Base-by-base conservation (phyloP, 139 green algal genomes). In the Asterochloris erici region DNA sequence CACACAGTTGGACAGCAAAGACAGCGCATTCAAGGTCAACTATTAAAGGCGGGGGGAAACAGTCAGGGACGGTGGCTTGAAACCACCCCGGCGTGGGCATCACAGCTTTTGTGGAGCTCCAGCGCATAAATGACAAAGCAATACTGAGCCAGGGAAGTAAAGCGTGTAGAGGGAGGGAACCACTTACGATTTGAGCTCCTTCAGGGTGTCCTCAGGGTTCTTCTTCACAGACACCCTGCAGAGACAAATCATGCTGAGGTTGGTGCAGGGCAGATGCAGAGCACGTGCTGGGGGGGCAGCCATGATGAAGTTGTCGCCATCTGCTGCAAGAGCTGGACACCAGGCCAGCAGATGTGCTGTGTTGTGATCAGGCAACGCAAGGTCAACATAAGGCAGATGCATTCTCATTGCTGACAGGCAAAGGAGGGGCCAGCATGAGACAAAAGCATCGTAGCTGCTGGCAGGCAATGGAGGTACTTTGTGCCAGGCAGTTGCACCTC, bases 161-260 rank as follows among this genome's bases (percentile, higher is more conserved):
- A 21, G 66, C 66, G 21, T 71, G 66, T 71, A 26, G 66, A 71
- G 19, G 19, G 10, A 71, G 17, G 66, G 17, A 24, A 26, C 9
- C 21, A 71, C 1, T 24, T 4, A 71, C 4, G 66, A 24, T 26
- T 71, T 21, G 68, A 61, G 68, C 2, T 61, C 11, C 14, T 24
- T 61, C n/a, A 80, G 60, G 9, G 76, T 70, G 12, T 80, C 76
- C 60, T 80, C 38, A 14, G 76, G 76, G 60, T 29, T 69, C 76
- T 80, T 80, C 76, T 80, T 80, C 23, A 80, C 24, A 27, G 76
- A n/a, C 76, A 80, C 76, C 13, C 60, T 62, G 68, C 60, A 61
- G 26, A 60, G 70, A 11, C 70, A 76, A 76, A 54, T 4, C 47
- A 23, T 76, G 23, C 70, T 23, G 29, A 26, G 17, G 12, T 23